Base-by-base conservation (phyloP, 116 monocot genomes). In the Dioscorea cayenensis region DNA sequence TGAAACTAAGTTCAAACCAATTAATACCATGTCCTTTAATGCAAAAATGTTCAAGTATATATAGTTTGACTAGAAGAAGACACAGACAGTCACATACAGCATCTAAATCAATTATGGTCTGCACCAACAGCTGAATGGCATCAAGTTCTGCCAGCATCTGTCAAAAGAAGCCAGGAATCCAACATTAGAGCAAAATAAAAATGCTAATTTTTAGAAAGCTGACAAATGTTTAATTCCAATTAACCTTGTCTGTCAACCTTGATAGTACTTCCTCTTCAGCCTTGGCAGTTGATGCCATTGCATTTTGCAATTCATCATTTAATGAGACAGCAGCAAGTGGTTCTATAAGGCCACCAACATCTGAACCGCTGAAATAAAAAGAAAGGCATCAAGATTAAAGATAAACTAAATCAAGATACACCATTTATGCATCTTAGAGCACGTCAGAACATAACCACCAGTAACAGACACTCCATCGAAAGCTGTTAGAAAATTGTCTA, bases 241-340 rank as follows among this genome's bases (percentile, higher is more conserved):
- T 36, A 68, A 90, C 94, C 94, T 87, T 94, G 76, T 94, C 87
- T 70, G 85, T 87, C 70, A 94, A 76, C 66, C 73, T 72, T 38
- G 90, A 84, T 43, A 94, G 78, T 37, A 90, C 90, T 48, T 87
- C 78, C 60, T 87, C 84, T 77, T 94, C 94, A 79, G 90, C 87
- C 73, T 83, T 90, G 28, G 79, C 76, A 14, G 82, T 90, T 66
- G 68, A 71, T 9, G 59, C 77, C 71, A 82, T 80, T 72, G 81
- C 77, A 71, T 85, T 71, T 66, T 94, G 94, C 66, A 94, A 69
- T 64, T 94, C 84, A 78, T 94, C 94, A 77, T 94, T 94, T 59
- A 94, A 38, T n/a, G 85, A 74, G 20, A 94, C 77, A 72, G 90
- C 90, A 82, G 81, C 69, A 55, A 90, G 69, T 43, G 94, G 94